These are phyloP conservation scores for Arabidopsis lyrata DNA, from an alignment of 441 rosid genomes.

Conservation along the genomic window DNA sequence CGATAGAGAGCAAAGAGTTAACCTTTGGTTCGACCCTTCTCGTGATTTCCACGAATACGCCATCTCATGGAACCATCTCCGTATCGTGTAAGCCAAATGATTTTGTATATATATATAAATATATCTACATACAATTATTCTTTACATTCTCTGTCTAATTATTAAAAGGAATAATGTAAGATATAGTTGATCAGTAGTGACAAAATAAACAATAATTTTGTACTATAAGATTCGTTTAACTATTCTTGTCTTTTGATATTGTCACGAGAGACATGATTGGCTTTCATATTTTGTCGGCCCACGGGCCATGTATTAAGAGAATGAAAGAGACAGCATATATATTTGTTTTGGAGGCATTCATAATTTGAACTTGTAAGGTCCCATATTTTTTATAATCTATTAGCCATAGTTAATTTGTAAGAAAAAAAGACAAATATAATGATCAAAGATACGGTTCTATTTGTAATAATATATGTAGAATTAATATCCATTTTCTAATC, in stretches of 20 bases:
- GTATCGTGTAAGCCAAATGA: constrained; percentile 59
- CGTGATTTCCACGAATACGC: constrained; percentile 61
- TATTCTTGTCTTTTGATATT: constrained; percentile 32
- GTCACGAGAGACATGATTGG: constrained; percentile 38
- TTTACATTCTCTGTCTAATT: not conserved
- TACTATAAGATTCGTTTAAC: constrained; percentile 24
- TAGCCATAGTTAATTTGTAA: not conserved
- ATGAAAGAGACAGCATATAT: constrained; percentile 44
- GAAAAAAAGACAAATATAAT: not conserved
- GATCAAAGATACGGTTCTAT: not conserved
- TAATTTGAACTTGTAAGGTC: constrained; percentile 24
- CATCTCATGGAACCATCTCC: constrained; percentile 64
- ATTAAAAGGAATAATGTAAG: not conserved
- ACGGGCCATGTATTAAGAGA: constrained; percentile 37
- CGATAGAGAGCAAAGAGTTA: constrained; percentile 68
- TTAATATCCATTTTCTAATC: not conserved
- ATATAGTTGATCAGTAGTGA: not conserved
- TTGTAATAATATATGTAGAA: not conserved
- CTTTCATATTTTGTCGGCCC: constrained; percentile 37
- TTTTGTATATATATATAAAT: not conserved
- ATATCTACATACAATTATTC: not conserved
- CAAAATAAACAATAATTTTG: constrained; percentile 18
- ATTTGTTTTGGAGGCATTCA: constrained; percentile 32
- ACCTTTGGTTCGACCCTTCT: constrained; percentile 80
- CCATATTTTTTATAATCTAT: constrained; percentile 28